A percentile compares a stretch with the other conserved stretches of the same genome.
phyloP scores from a whole-genome alignment of 257 asterid species.

The Lavandula angustifolia region DNA sequence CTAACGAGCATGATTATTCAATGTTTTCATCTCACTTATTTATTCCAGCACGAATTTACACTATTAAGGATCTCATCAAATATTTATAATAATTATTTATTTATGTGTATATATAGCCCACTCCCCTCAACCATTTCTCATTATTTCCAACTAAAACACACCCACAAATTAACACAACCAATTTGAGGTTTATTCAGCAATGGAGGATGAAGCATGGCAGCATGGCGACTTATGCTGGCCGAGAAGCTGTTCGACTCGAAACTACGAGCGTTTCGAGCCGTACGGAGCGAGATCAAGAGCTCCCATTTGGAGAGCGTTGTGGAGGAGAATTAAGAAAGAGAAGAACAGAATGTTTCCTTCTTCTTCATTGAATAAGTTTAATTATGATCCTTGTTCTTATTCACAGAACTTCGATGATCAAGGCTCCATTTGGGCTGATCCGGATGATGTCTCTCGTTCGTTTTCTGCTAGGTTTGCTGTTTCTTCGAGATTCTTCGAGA shows the following conservation, averaged over 20 bases:
- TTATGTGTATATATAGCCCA: constrained; percentile 13
- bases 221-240: constrained; percentile 42
- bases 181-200: not conserved
- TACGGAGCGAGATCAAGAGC: constrained; percentile 38
- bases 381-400: constrained; percentile 63
- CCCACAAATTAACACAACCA: not conserved
- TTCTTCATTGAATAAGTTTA: constrained; percentile 41
- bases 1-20: constrained; percentile 18
- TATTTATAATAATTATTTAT: constrained; percentile 3
- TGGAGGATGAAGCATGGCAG: constrained; percentile 42
- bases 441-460: constrained; percentile 55
- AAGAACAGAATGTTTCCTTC: constrained; percentile 40
- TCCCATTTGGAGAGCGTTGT: constrained; percentile 48
- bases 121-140: constrained; percentile 18
- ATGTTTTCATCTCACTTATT: not conserved
- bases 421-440: constrained; percentile 42
- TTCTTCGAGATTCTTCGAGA: constrained; percentile 56
- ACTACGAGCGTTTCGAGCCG: constrained; percentile 39
- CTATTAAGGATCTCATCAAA: constrained; percentile 1
- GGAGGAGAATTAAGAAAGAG: constrained; percentile 74
- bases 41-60: not conserved
- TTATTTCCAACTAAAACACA: constrained; percentile 4
- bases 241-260: constrained; percentile 38
- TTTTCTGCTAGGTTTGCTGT: constrained; percentile 78
- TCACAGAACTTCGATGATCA: constrained; percentile 75